Evolutionary conservation across 257 asterid species (phyloP).

Genomic region (Osmanthus fragrans): DNA sequence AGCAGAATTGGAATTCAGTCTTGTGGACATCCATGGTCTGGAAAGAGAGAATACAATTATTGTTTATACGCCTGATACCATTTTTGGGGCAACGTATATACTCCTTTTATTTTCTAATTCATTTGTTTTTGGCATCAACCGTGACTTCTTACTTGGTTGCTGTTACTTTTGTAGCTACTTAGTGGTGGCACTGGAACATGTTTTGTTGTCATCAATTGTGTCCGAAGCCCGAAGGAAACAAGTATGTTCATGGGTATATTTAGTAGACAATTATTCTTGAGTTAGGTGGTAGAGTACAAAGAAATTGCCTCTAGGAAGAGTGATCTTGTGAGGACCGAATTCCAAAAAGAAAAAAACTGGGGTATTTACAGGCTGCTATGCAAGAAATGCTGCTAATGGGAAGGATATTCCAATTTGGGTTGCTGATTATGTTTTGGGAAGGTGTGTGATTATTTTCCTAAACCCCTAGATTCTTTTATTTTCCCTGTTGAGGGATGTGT

Average conservation of each 20-base stretch:
- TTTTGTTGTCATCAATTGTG: slow-evolving; percentile 59
- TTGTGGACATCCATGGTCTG: slow-evolving; percentile 42
- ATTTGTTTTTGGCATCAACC: slow-evolving; percentile 9
- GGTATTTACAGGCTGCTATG: slow-evolving; percentile 85
- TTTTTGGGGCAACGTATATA: slow-evolving; percentile 94
- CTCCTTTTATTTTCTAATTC: slow-evolving; percentile 16
- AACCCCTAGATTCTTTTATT: slow-evolving; percentile 15
- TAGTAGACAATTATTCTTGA: no score
- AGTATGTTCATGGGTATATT: slow-evolving; percentile 44
- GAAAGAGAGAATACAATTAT: slow-evolving; percentile 61
- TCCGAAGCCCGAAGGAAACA: slow-evolving; percentile 60
- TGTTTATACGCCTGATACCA: slow-evolving; percentile 91
- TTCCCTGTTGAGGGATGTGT: slow-evolving; percentile 11
- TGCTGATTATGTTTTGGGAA: slow-evolving; percentile 96
- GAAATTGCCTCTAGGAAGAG: slow-evolving; percentile 88
- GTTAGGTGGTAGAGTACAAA: slow-evolving; percentile 74
- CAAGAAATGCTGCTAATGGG: no score
- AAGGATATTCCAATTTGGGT: slow-evolving; percentile 84
- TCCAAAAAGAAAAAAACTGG: slow-evolving; percentile 91
- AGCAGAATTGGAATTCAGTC: slow-evolving; percentile 76
- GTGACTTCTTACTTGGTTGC: slow-evolving; percentile 20
- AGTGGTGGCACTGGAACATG: slow-evolving; percentile 92
- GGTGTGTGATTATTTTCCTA: slow-evolving; percentile 40
- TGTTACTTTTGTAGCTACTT: slow-evolving; percentile 60
- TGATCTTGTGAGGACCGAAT: slow-evolving; percentile 94